Base-by-base conservation (phyloP, 805 yeast species). In the Tetrapisispora iriomotensis region DNA sequence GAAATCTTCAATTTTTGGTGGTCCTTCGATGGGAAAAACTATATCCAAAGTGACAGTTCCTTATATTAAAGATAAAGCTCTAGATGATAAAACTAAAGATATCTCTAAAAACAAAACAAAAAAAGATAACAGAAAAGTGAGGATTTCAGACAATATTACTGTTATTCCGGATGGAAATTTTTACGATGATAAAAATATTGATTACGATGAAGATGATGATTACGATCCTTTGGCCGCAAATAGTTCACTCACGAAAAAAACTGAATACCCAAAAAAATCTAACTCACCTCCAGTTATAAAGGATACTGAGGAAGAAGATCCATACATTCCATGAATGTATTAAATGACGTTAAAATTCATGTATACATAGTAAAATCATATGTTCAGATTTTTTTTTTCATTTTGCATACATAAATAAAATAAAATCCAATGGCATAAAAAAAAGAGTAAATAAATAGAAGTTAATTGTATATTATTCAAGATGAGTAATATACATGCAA, bases 1-100 rank as follows among this genome's bases (percentile, higher is more conserved):
- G 38, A 59, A 56, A 38, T 59, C 64, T 2, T 55, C 62, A 1
- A 51, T 59, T 21, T 59, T 59, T 43, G 58, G 61, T 9, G 55
- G 47, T 2, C 48, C 53, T 2, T 32, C 48, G 10, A 20, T 48
- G 13, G 40, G 46, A 3, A 30, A 42, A 24, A 43, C 38, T 6
- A 30, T 37, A 8, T 26, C 35, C 7, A 38, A 28, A 8, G n/a
- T 19, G 12, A 44, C 35, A 15, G 17, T 12, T 15, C 43, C 45
- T 6, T 47, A 49, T 29, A 42, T 51, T 17, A 47, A 48, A 4
- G 51, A 45, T 29, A 43, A 44, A 10, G 36, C 50, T 15, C 41
- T 41, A 8, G 39, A 38, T 8, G 40, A 28, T 14, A 29, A 44
- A 14, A 13, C 10, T 3, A 33, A 33, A 23, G 17, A 2, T 15